Conservation (phyloP, 2,329 filamentous ascomycete genomes). For the Apiospora saccharicola region DNA sequence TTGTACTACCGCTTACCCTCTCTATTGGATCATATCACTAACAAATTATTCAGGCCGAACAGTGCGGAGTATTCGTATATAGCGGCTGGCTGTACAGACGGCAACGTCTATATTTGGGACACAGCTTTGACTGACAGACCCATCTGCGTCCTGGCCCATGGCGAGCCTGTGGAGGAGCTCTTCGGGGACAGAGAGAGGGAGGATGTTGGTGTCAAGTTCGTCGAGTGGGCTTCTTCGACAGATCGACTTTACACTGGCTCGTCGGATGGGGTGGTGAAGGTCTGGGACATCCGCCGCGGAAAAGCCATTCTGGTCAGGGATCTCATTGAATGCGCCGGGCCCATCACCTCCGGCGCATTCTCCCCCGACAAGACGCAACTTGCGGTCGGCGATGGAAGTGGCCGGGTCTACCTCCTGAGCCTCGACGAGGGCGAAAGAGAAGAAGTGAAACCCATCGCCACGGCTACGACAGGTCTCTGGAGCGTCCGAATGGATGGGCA, state of each 20-base stretch:
- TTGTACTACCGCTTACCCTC: slow-evolving; percentile 30
- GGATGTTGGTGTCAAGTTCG: slow-evolving; percentile 70
- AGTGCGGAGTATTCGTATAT: slow-evolving; percentile 58
- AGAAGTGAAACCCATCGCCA: background rate
- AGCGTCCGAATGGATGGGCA: slow-evolving; percentile 44
- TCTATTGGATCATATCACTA: background rate
- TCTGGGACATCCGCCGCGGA: slow-evolving; percentile 64
- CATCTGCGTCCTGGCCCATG: slow-evolving; percentile 63
- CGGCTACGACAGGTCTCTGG: slow-evolving; percentile 37
- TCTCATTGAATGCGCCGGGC: slow-evolving; percentile 61
- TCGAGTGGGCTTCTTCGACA: slow-evolving; percentile 63
- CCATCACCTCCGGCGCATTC: slow-evolving; percentile 66
- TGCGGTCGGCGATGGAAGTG: slow-evolving; percentile 67
- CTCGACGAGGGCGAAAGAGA: slow-evolving; percentile 53
- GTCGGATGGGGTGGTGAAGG: slow-evolving; percentile 68
- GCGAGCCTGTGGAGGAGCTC: slow-evolving; percentile 47
- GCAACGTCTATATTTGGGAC: slow-evolving; percentile 70
- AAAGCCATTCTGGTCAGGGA: slow-evolving; percentile 56
- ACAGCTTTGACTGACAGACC: slow-evolving; percentile 60
- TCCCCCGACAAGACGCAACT: slow-evolving; percentile 63
- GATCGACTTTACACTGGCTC: slow-evolving; percentile 70
- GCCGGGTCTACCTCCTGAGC: slow-evolving; percentile 63
- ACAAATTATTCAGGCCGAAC: slow-evolving; percentile 52
- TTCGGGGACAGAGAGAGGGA: slow-evolving; percentile 58
- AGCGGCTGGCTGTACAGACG: slow-evolving; percentile 68